A percentile compares a stretch with the other conserved stretches of the same genome.
Conservation (phyloP, 768 basidiomycete species). For the Rickenella mellea region DNA sequence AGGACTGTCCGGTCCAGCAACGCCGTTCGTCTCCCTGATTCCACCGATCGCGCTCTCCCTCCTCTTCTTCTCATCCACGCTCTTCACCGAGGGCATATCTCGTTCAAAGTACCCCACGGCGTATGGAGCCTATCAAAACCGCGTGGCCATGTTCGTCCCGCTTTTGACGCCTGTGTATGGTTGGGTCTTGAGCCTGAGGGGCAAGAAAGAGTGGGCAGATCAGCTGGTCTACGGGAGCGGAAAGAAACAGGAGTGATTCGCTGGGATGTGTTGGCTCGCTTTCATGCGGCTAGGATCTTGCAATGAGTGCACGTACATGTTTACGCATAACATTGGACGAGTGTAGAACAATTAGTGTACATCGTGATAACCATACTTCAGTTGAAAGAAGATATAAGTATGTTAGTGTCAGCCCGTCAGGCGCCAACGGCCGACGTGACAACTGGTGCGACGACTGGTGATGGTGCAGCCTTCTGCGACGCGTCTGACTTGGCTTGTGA, state of each 20-base stretch:
- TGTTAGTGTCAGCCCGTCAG: too few species aligned
- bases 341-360: too few species aligned
- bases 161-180: slow-evolving; percentile 36
- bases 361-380: too few species aligned
- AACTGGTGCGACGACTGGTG: slow-evolving; percentile 5
- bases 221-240: slow-evolving; percentile 33
- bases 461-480: neutral
- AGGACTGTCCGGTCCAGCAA: slow-evolving; percentile 14
- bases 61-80: slow-evolving; percentile 72
- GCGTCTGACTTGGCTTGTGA: neutral
- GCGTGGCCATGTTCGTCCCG: slow-evolving; percentile 76
- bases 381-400: too few species aligned
- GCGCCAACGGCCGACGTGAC: slow-evolving; percentile 8
- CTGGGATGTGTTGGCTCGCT: neutral
- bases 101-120: slow-evolving; percentile 57
- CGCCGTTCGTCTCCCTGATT: slow-evolving; percentile 28
- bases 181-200: slow-evolving; percentile 25
- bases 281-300: too few species aligned
- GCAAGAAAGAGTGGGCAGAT: slow-evolving; percentile 28
- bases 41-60: slow-evolving; percentile 55
- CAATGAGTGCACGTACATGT: too few species aligned
- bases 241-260: slow-evolving; percentile 12
- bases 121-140: slow-evolving; percentile 63
- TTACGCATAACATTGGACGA: too few species aligned
- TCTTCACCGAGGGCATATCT: slow-evolving; percentile 76